These are phyloP conservation scores for Yamadazyma phyllophila DNA, from an alignment of 805 yeast species.

Conservation along the genomic window DNA sequence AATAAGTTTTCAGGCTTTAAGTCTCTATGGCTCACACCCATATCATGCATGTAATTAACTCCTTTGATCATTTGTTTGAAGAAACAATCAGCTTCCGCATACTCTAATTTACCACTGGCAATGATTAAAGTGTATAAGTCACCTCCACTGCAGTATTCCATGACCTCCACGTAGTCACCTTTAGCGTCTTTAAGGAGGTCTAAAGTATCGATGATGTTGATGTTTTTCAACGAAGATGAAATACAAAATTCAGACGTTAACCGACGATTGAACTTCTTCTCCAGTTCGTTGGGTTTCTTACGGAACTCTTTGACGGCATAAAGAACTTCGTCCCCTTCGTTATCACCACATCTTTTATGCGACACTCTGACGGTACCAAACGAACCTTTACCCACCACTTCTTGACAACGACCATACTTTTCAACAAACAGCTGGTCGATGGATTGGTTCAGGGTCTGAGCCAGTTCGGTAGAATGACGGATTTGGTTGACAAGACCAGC, in stretches of 20 bases:
- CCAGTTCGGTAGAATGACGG: conserved; percentile 17
- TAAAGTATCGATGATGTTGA: conserved; percentile 71
- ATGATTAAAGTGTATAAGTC: conserved; percentile 73
- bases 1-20: conserved; percentile 84
- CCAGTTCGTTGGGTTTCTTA: conserved; percentile 56
- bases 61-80: conserved; percentile 84
- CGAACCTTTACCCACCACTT: conserved; percentile 89
- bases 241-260: conserved; percentile 82
- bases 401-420: conserved; percentile 93
- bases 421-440: conserved; percentile 62
- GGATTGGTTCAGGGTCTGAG: conserved; percentile 19
- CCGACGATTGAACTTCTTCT: conserved; percentile 65
- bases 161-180: conserved; percentile 79
- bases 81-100: conserved; percentile 85
- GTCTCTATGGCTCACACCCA: conserved; percentile 90
- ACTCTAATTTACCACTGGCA: conserved; percentile 75
- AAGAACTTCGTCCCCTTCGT: conserved; percentile 37
- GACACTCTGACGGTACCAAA: conserved; percentile 91
- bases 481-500: conserved; percentile 67
- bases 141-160: conserved; percentile 84
- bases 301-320: conserved; percentile 90
- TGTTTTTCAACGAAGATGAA: conserved; percentile 72
- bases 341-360: conserved; percentile 55
- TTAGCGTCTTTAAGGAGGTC: conserved; percentile 79
- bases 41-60: conserved; percentile 81